A percentile compares a stretch with the other conserved stretches of the same genome.
Evolutionary conservation across 306 rosid species (phyloP).

Genomic region (Trichosanthes cucumerina): DNA sequence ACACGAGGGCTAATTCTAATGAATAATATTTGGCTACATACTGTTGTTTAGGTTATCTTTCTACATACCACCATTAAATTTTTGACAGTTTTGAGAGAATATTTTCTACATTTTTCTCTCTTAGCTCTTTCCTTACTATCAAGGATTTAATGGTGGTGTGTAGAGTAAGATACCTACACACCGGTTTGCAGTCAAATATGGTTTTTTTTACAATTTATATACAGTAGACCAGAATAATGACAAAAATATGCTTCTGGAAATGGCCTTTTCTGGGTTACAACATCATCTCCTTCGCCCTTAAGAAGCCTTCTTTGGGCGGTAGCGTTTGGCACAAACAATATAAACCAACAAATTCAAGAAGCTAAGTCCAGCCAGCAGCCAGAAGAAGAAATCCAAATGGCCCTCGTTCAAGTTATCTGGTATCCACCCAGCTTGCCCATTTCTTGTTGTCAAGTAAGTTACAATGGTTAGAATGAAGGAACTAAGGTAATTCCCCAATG

Average conservation of each 20-base stretch:
- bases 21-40: too few species aligned
- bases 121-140: too few species aligned
- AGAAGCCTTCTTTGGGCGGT: slow-evolving; percentile 72
- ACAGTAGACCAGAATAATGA: neutral
- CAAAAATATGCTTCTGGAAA: neutral
- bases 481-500: slow-evolving; percentile 81
- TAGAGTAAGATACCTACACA: too few species aligned
- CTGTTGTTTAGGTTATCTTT: too few species aligned
- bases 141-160: too few species aligned
- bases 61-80: too few species aligned
- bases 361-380: slow-evolving; percentile 87
- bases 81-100: too few species aligned
- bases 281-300: neutral
- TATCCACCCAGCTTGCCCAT: slow-evolving; percentile 73
- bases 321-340: slow-evolving; percentile 43
- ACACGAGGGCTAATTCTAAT: too few species aligned
- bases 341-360: slow-evolving; percentile 55
- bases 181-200: too few species aligned
- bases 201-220: too few species aligned
- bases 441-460: slow-evolving; percentile 59
- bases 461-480: slow-evolving; percentile 67
- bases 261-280: neutral
- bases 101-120: too few species aligned
- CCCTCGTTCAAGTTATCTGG: slow-evolving; percentile 72
- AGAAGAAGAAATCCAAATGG: slow-evolving; percentile 78